Conservation (phyloP, 2,329 filamentous ascomycete species). For the Aureobasidium sp. region DNA sequence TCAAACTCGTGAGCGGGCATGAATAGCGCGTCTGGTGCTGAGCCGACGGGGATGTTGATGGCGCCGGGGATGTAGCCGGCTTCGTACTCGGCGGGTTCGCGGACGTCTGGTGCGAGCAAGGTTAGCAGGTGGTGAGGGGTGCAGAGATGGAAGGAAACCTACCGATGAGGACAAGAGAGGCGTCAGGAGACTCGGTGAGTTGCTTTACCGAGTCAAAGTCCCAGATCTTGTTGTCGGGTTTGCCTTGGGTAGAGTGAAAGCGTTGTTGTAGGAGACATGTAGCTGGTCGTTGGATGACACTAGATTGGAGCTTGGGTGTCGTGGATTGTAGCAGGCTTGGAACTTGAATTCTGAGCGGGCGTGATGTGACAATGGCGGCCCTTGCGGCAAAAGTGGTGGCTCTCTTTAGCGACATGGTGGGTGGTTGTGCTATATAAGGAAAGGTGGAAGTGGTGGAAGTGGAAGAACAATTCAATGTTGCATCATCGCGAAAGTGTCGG, state of each 20-base stretch:
- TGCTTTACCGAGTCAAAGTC: conserved; percentile 24
- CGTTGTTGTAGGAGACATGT: not conserved
- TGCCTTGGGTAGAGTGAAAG: conserved; percentile 13
- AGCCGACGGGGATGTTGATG: conserved; percentile 73
- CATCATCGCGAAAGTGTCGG: not conserved
- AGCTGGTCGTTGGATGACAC: conserved; percentile 11
- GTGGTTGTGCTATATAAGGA: not conserved
- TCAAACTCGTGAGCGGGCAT: conserved; percentile 72
- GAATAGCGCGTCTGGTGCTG: conserved; percentile 72
- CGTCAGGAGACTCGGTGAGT: conserved; percentile 29
- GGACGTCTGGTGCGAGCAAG: conserved; percentile 47
- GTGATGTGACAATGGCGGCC: not conserved
- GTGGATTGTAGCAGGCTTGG: not conserved
- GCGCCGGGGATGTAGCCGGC: conserved; percentile 70
- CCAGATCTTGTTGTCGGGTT: not conserved
- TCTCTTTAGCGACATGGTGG: conserved; percentile 22
- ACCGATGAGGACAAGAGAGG: conserved; percentile 27
- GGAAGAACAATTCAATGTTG: not conserved
- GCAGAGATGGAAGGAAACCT: not conserved
- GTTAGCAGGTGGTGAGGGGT: not conserved
- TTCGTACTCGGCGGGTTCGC: conserved; percentile 62
- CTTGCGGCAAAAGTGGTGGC: conserved; percentile 19
- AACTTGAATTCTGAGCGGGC: not conserved
- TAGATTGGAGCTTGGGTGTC: conserved; percentile 6
- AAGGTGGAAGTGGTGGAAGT: not conserved